These are phyloP conservation scores for Monilinia fructigena DNA, from an alignment of 2,329 filamentous ascomycete species.

Conservation along the genomic window DNA sequence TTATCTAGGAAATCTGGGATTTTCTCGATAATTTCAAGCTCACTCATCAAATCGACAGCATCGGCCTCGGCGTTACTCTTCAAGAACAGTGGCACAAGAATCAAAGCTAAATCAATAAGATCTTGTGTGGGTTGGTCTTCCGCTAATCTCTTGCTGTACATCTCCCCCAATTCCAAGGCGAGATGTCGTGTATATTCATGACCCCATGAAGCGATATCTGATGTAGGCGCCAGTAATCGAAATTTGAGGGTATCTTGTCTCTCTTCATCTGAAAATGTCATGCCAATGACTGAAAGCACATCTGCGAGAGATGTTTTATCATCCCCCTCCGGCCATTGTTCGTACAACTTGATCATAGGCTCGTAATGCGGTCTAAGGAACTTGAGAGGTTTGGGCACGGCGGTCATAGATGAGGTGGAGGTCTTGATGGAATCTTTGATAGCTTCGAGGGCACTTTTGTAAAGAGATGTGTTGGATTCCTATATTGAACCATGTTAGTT, in stretches of 20 bases:
- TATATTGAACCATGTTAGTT: slow-evolving; percentile 43
- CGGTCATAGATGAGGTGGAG: slow-evolving; percentile 98
- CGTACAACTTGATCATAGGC: slow-evolving; percentile 81
- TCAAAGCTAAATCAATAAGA: slow-evolving; percentile 77
- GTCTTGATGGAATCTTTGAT: slow-evolving; percentile 99
- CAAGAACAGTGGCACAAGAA: slow-evolving; percentile 89
- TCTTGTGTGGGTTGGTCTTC: slow-evolving; percentile 83
- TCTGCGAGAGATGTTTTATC: slow-evolving; percentile 91
- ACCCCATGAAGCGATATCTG: slow-evolving; percentile 95
- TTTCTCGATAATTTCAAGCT: slow-evolving; percentile 94
- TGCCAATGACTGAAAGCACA: slow-evolving; percentile 93
- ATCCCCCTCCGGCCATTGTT: slow-evolving; percentile 79
- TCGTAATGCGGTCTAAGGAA: slow-evolving; percentile 97
- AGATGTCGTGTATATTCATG: slow-evolving; percentile 98
- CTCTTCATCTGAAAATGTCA: slow-evolving; percentile 98
- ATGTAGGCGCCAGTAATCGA: slow-evolving; percentile 81
- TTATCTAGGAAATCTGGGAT: slow-evolving; percentile 88
- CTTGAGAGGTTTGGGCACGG: slow-evolving; percentile 96
- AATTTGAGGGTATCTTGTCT: slow-evolving; percentile 96
- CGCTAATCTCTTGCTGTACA: slow-evolving; percentile 83
- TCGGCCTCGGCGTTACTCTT: slow-evolving; percentile 98
- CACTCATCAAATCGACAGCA: slow-evolving; percentile 93
- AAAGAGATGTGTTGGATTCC: slow-evolving; percentile 84
- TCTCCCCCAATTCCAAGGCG: slow-evolving; percentile 91
- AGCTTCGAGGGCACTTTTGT: slow-evolving; percentile 87